phyloP scores from a whole-genome alignment of 2,329 filamentous ascomycete genomes.

The Arthrobotrys pseudoclavata region DNA sequence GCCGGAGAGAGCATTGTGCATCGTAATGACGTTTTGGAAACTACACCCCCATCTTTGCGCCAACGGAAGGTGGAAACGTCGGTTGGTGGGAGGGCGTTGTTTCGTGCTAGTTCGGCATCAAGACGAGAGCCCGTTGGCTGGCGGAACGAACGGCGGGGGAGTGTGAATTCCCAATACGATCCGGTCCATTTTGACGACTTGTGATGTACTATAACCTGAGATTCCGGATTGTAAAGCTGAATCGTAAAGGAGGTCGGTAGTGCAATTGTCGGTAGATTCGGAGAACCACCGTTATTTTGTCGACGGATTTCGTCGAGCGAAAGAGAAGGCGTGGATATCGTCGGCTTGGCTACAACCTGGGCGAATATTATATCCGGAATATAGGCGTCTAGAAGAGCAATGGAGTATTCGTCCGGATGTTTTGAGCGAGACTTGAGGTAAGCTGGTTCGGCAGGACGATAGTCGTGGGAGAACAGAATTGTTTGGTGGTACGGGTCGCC shows the following conservation, averaged over 20 bases:
- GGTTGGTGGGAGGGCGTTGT: slow-evolving; percentile 59
- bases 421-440: slow-evolving; percentile 81
- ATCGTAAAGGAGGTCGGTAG: slow-evolving; percentile 78
- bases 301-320: slow-evolving; percentile 83
- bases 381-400: slow-evolving; percentile 85
- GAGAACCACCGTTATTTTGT: slow-evolving; percentile 76
- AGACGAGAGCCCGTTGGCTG: slow-evolving; percentile 82
- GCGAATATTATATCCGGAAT: slow-evolving; percentile 85
- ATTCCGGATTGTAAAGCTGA: slow-evolving; percentile 93
- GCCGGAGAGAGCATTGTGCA: slow-evolving; percentile 62
- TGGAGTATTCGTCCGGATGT: slow-evolving; percentile 88
- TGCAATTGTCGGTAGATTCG: slow-evolving; percentile 80
- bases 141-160: slow-evolving; percentile 87
- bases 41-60: slow-evolving; percentile 63
- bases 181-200: slow-evolving; percentile 83
- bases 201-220: slow-evolving; percentile 78
- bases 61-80: slow-evolving; percentile 62
- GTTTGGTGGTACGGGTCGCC: slow-evolving; percentile 67
- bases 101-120: slow-evolving; percentile 69
- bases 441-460: slow-evolving; percentile 81
- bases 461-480: slow-evolving; percentile 76
- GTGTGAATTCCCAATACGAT: slow-evolving; percentile 89
- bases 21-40: slow-evolving; percentile 61
- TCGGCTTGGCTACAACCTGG: slow-evolving; percentile 85
- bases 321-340: slow-evolving; percentile 85